A percentile compares a stretch with the other conserved stretches of the same genome.
phyloP scores from a whole-genome alignment of 495 filamentous ascomycete species.

The Podospora pseudocomata region DNA sequence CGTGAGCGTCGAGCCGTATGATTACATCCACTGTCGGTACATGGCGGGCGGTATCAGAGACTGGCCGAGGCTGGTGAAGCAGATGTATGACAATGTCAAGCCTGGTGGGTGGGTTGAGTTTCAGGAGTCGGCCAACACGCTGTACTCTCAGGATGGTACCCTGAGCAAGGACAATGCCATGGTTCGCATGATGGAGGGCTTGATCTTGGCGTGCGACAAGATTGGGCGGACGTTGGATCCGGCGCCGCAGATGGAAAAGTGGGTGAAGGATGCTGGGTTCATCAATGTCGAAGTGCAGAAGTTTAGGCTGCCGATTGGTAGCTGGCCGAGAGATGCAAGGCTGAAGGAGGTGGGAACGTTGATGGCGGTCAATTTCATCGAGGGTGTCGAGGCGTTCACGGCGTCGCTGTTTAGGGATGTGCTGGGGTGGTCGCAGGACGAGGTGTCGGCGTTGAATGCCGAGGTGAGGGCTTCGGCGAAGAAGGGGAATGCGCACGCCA shows the following conservation, averaged over 20 bases:
- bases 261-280: constrained; percentile 37
- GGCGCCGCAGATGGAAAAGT: constrained; percentile 23
- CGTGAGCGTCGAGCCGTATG: constrained; percentile 43
- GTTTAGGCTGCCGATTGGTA: constrained; percentile 38
- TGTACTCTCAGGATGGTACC: constrained; percentile 38
- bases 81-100: constrained; percentile 44
- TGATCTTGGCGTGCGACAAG: constrained; percentile 30
- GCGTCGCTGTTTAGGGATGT: constrained; percentile 31
- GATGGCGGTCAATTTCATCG: constrained; percentile 33
- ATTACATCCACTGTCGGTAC: constrained; percentile 53
- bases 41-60: constrained; percentile 50
- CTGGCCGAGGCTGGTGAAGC: constrained; percentile 43
- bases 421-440: constrained; percentile 33
- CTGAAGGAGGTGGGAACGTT: constrained; percentile 49
- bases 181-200: constrained; percentile 35
- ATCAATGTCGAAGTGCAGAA: constrained; percentile 33
- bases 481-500: constrained; percentile 22
- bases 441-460: constrained; percentile 28
- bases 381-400: constrained; percentile 33
- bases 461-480: constrained; percentile 26
- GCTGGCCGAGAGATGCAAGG: constrained; percentile 44
- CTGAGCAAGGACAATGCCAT: constrained; percentile 35
- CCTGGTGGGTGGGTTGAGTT: constrained; percentile 52
- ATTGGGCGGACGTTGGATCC: constrained; percentile 28
- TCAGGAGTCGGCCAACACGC: constrained; percentile 41